Percentiles rank a stretch among this genome's conserved stretches.
phyloP scores from a whole-genome alignment of 441 rosid genomes.

The Adansonia rubrostipa region DNA sequence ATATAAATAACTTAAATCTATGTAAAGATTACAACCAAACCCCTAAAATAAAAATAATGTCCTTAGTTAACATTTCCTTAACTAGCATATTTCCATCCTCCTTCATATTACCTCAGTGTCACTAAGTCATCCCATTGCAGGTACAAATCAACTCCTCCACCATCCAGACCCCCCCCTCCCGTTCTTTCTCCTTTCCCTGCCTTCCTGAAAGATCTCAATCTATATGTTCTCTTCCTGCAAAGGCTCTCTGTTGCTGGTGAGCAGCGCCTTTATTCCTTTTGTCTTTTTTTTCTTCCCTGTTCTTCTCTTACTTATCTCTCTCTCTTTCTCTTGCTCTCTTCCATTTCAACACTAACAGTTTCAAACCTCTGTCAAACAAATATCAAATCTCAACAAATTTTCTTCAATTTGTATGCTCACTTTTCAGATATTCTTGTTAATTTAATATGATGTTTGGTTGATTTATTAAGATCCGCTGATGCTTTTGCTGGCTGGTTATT shows the following conservation, averaged over 20 bases:
- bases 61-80: not conserved
- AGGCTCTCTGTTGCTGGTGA: not conserved
- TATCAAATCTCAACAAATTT: not conserved
- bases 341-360: not conserved
- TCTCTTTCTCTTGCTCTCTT: not conserved
- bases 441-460: not conserved
- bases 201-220: not conserved
- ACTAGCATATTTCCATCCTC: not conserved
- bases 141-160: not conserved
- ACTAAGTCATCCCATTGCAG: not conserved
- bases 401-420: not conserved
- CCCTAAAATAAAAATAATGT: not conserved
- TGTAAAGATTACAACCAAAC: not conserved
- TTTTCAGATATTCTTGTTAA: constrained; percentile 11
- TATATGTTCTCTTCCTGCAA: not conserved
- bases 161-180: not conserved
- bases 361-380: not conserved
- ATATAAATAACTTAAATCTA: not conserved
- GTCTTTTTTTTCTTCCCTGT: not conserved
- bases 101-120: not conserved
- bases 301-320: not conserved
- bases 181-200: not conserved
- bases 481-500: not conserved
- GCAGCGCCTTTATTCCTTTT: not conserved
- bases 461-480: not conserved